Evolutionary conservation across 2,329 filamentous ascomycete genomes (phyloP).

Genomic region (Botrytis porri): DNA sequence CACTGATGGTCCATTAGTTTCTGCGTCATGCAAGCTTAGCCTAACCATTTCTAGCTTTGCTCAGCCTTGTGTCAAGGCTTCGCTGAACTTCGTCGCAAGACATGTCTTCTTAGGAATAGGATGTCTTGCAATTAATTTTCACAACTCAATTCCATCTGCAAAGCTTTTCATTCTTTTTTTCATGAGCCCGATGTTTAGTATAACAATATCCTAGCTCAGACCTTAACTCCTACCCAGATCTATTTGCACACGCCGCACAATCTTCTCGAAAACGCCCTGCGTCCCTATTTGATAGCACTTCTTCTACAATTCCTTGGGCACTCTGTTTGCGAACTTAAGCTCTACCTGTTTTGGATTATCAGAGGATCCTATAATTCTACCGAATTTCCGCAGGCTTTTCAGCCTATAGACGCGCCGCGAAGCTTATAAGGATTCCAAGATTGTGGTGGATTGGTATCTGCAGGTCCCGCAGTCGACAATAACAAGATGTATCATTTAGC

Average conservation of each 20-base stretch:
- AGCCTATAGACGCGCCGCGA: background rate
- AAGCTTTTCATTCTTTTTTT: background rate
- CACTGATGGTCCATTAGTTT: conserved; percentile 9
- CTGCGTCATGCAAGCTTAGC: conserved; percentile 2
- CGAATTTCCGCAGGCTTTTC: background rate
- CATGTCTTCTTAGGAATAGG: background rate
- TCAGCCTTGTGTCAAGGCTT: conserved; percentile 17
- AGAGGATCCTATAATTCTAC: background rate
- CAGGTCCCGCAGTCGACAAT: background rate
- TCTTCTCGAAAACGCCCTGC: background rate
- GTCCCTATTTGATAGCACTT: background rate
- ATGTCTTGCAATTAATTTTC: background rate
- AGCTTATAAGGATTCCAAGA: background rate
- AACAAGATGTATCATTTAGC: conserved; percentile 84
- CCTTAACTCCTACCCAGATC: background rate
- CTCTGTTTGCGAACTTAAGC: background rate
- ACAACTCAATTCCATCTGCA: background rate
- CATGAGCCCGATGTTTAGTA: background rate
- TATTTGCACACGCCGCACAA: background rate
- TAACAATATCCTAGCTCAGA: background rate
- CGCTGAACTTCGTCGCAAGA: background rate
- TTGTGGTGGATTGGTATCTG: background rate
- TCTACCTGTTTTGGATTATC: background rate
- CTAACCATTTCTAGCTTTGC: background rate
- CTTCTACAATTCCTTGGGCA: background rate